phyloP scores from a whole-genome alignment of 768 basidiomycete genomes.

The Mycena epipterygia region DNA sequence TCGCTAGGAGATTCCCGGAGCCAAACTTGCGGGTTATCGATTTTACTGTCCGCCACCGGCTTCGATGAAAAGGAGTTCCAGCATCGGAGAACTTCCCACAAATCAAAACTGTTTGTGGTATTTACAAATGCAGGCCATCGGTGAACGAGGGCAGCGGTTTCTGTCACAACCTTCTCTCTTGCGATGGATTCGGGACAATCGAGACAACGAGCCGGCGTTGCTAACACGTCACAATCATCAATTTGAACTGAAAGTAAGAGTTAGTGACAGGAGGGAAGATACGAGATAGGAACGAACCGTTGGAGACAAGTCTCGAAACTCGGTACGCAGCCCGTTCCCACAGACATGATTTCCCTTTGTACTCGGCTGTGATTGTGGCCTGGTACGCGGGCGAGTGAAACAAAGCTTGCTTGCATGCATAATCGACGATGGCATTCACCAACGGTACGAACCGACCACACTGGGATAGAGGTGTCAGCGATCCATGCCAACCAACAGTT shows the following conservation, averaged over 20 bases:
- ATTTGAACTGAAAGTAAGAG: background rate
- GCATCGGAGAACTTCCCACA: slow-evolving; percentile 12
- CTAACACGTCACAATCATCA: background rate
- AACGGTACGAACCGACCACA: slow-evolving; percentile 4
- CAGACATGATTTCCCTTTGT: background rate
- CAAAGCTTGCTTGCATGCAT: slow-evolving; percentile 9
- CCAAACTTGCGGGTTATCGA: slow-evolving; percentile 4
- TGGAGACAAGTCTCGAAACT: slow-evolving; percentile 3
- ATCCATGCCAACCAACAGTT: slow-evolving; percentile 48
- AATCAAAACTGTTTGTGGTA: background rate
- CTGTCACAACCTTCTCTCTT: background rate
- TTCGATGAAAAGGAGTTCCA: background rate
- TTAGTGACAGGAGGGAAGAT: background rate
- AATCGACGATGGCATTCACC: slow-evolving; percentile 18
- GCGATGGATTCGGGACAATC: background rate
- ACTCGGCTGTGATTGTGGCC: background rate
- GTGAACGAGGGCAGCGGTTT: slow-evolving; percentile 10
- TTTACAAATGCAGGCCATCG: slow-evolving; percentile 27
- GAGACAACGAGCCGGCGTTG: background rate
- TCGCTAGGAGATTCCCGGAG: background rate
- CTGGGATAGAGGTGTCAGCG: background rate
- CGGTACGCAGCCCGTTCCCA: slow-evolving; percentile 14
- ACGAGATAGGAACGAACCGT: background rate
- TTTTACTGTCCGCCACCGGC: background rate
- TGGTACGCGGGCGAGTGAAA: background rate